phyloP scores from a whole-genome alignment of 2,329 filamentous ascomycete genomes.

The Neurospora crassa region DNA sequence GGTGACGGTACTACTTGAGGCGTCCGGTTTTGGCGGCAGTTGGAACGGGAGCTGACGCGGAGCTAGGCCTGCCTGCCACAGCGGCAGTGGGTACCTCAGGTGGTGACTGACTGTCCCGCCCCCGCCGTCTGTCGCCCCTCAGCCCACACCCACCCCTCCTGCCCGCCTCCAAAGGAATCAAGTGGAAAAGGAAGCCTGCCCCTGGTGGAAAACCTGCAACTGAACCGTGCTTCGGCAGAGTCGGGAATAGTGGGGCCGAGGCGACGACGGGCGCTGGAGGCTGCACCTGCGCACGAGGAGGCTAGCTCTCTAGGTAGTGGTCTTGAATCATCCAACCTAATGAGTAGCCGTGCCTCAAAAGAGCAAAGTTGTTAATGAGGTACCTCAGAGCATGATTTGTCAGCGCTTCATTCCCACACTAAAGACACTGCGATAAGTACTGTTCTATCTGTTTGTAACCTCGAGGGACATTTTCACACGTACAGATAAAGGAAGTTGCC shows the following conservation, averaged over 20 bases:
- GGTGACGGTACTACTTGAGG: not conserved
- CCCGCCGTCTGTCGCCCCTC: not conserved
- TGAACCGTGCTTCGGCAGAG: not conserved
- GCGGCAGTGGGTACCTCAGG: not conserved
- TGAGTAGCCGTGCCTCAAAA: not conserved
- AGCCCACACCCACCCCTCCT: not conserved
- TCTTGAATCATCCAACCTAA: not conserved
- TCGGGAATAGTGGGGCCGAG: not conserved
- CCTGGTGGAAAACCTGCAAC: not conserved
- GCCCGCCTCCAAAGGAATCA: not conserved
- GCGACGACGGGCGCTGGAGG: not conserved
- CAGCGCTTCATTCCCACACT: not conserved
- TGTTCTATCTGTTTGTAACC: not conserved
- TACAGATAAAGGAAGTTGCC: not conserved
- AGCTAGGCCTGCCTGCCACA: not conserved
- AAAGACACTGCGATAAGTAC: not conserved
- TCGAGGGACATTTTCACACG: not conserved
- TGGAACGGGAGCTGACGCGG: not conserved
- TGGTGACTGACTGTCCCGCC: not conserved
- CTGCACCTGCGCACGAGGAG: not conserved
- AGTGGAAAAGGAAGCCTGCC: not conserved
- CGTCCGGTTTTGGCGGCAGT: not conserved
- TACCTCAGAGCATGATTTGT: not conserved
- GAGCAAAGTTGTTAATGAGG: not conserved
- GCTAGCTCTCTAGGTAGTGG: not conserved